Evolutionary conservation across 371 early-diverging fungal genomes (phyloP).

Genomic region (Mucor sp.): DNA sequence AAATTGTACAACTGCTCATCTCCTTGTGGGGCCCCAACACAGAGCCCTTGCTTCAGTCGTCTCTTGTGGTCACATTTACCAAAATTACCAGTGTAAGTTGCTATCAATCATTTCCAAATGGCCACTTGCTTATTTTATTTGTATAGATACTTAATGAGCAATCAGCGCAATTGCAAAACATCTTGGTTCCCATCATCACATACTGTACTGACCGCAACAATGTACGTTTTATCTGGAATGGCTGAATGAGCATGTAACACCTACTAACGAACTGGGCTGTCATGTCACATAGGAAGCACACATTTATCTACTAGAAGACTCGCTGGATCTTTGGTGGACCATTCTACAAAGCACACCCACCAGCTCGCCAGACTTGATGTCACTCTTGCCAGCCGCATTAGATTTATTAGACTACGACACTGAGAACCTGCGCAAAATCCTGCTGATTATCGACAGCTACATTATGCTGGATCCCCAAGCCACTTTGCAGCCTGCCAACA

Average conservation of each 20-base stretch:
- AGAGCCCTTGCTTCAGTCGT: constrained; percentile 80
- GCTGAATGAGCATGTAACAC: background rate
- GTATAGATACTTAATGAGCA: constrained; percentile 70
- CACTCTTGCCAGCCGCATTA: constrained; percentile 65
- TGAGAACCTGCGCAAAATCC: constrained; percentile 71
- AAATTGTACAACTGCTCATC: constrained; percentile 76
- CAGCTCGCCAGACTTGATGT: constrained; percentile 55
- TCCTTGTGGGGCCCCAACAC: constrained; percentile 78
- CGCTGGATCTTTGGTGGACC: constrained; percentile 84
- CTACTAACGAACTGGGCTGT: too few relatives aligned
- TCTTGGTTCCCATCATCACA: constrained; percentile 76
- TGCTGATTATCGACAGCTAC: constrained; percentile 82
- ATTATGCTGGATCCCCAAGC: constrained; percentile 64
- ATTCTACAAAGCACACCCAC: constrained; percentile 68
- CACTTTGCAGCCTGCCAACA: constrained; percentile 47
- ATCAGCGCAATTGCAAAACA: constrained; percentile 68
- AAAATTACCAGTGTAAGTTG: constrained; percentile 68
- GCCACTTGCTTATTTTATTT: background rate
- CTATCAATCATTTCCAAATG: background rate
- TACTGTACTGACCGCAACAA: constrained; percentile 67
- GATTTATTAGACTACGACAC: constrained; percentile 73
- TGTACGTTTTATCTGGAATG: constrained; percentile 18
- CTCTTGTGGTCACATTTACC: constrained; percentile 76
- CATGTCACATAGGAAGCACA: constrained; percentile 63
- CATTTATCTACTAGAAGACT: constrained; percentile 87